These are phyloP conservation scores for Diospyros lotus DNA, from an alignment of 148 eudicot species.

Conservation along the genomic window DNA sequence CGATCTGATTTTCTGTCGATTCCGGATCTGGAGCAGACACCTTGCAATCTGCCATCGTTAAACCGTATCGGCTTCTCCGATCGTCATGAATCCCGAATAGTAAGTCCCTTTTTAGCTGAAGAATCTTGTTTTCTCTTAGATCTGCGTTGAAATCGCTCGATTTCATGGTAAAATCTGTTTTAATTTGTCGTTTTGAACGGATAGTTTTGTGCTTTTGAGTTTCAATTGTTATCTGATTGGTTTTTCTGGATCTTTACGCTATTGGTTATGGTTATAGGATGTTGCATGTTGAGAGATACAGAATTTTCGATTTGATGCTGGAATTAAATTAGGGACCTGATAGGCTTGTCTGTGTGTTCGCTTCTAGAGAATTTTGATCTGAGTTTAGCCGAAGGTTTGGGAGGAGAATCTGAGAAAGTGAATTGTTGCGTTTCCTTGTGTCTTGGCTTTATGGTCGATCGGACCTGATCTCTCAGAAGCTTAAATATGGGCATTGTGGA, in stretches of 20 bases:
- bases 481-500: not conserved
- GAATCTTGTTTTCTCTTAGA: not conserved
- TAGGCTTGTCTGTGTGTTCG: not conserved
- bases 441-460: not conserved
- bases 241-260: not conserved
- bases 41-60: not conserved
- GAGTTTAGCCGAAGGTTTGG: not conserved
- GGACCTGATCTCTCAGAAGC: not conserved
- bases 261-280: not conserved
- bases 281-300: not conserved
- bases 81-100: slow-evolving; percentile 20
- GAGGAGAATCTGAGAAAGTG: not conserved
- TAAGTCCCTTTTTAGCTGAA: slow-evolving; percentile 1
- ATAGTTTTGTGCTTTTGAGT: not conserved
- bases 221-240: slow-evolving; percentile 9
- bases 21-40: not conserved
- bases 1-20: not conserved
- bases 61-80: not conserved
- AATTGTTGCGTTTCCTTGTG: not conserved
- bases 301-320: not conserved
- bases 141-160: not conserved
- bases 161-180: not conserved
- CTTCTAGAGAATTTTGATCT: not conserved
- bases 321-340: not conserved
- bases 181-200: not conserved